Evolutionary conservation across 768 basidiomycete species (phyloP).

Genomic region (Sarcodon sp.): DNA sequence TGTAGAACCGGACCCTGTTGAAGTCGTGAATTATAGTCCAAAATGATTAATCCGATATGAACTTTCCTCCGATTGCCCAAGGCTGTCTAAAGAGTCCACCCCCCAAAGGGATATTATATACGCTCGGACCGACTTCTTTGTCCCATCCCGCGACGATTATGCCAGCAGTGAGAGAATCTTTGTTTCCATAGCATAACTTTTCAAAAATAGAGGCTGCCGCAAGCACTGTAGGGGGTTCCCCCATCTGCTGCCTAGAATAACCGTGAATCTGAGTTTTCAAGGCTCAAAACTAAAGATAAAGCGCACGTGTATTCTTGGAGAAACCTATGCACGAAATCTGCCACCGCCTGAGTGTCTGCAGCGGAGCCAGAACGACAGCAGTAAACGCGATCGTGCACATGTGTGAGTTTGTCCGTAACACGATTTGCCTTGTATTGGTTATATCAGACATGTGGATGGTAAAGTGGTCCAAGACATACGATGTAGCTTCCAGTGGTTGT

Average conservation of each 20-base stretch:
- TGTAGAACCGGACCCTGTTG: conserved; percentile 81
- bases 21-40: not conserved
- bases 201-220: conserved; percentile 79
- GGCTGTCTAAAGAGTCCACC: conserved; percentile 96
- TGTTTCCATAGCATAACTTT: conserved; percentile 85
- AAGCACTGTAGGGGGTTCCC: conserved; percentile 64
- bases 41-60: not conserved
- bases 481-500: conserved; percentile 97
- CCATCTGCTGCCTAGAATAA: conserved; percentile 32
- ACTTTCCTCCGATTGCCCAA: conserved; percentile 93
- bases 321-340: conserved; percentile 78
- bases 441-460: not conserved
- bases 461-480: conserved; percentile 29
- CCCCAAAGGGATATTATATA: conserved; percentile 95
- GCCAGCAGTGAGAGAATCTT: conserved; percentile 78
- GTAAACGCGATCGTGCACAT: conserved; percentile 95
- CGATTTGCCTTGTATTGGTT: conserved; percentile 65
- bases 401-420: conserved; percentile 96
- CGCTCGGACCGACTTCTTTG: conserved; percentile 76
- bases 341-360: conserved; percentile 94
- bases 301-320: conserved; percentile 38
- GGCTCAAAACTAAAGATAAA: conserved; percentile 1
- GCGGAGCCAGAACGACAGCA: conserved; percentile 98
- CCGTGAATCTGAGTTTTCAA: not conserved
- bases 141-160: conserved; percentile 99